phyloP scores from a whole-genome alignment of 2,329 filamentous ascomycete genomes.

The Fusarium oxysporum region DNA sequence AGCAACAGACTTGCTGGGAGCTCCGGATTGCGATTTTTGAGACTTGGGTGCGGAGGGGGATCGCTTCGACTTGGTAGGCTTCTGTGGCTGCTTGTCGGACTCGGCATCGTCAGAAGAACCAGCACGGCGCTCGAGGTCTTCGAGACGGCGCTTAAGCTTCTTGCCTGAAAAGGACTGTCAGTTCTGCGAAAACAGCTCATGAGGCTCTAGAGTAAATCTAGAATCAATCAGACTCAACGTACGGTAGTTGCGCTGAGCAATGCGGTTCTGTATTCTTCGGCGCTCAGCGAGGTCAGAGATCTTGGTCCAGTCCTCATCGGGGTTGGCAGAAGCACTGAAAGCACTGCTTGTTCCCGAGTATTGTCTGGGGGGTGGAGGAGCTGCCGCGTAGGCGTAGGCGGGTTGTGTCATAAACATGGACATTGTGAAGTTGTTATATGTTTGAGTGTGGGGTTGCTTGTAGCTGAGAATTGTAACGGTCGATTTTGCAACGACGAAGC shows the following conservation, averaged over 20 bases:
- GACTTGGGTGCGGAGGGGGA: constrained; percentile 45
- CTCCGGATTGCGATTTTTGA: constrained; percentile 45
- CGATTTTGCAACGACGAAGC: constrained; percentile 29
- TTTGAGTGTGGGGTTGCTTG: constrained; percentile 14
- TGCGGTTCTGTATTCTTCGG: constrained; percentile 94
- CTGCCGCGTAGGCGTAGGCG: constrained; percentile 49
- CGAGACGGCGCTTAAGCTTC: constrained; percentile 90
- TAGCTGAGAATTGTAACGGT: constrained; percentile 22
- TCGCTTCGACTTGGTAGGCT: constrained; percentile 49
- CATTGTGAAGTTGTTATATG: constrained; percentile 44
- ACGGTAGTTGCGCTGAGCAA: constrained; percentile 98
- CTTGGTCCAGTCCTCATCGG: constrained; percentile 99
- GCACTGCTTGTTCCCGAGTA: constrained; percentile 88
- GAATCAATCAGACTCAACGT: constrained; percentile 53
- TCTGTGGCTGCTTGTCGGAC: constrained; percentile 46
- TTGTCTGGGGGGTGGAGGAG: constrained; percentile 67
- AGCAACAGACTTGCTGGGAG: constrained; percentile 53
- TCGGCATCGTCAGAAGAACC: constrained; percentile 65
- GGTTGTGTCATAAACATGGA: constrained; percentile 53
- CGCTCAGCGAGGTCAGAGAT: constrained; percentile 97
- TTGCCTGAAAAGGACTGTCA: constrained; percentile 69
- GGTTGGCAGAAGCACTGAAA: constrained; percentile 92
- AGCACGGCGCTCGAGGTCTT: constrained; percentile 85
- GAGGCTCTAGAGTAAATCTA: not conserved
- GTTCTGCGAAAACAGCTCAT: constrained; percentile 2